phyloP scores from a whole-genome alignment of 1,284 basidiomycete species.

The Schizophyllum amplum region DNA sequence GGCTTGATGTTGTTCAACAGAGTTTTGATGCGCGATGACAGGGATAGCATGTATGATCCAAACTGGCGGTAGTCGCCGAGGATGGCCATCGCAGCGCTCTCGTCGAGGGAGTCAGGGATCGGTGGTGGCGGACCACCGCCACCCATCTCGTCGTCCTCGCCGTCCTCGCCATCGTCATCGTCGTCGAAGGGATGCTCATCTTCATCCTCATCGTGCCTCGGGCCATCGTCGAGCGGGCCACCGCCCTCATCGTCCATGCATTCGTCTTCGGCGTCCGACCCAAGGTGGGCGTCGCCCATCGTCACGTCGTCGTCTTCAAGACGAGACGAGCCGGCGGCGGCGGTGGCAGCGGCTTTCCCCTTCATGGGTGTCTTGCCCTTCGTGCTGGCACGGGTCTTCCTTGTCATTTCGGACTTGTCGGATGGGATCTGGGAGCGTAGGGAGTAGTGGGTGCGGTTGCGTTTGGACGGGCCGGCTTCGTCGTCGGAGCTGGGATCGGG shows the following conservation, averaged over 20 bases:
- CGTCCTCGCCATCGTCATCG: slow-evolving; percentile 36
- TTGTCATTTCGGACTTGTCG: slow-evolving; percentile 53
- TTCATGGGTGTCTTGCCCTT: slow-evolving; percentile 26
- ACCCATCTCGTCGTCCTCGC: slow-evolving; percentile 29
- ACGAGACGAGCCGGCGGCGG: slow-evolving; percentile 52
- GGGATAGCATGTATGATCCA: slow-evolving; percentile 85
- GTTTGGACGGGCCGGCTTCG: slow-evolving; percentile 53
- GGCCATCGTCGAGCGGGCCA: slow-evolving; percentile 31
- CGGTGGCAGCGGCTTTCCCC: slow-evolving; percentile 50
- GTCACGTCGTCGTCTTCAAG: slow-evolving; percentile 64
- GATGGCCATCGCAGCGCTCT: slow-evolving; percentile 71
- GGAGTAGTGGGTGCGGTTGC: slow-evolving; percentile 51
- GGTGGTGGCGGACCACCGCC: slow-evolving; percentile 21
- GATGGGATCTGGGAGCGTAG: slow-evolving; percentile 50
- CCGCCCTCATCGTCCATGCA: slow-evolving; percentile 29
- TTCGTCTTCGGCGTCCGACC: slow-evolving; percentile 45
- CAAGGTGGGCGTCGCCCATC: slow-evolving; percentile 63
- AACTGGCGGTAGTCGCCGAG: slow-evolving; percentile 81
- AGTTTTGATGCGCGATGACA: slow-evolving; percentile 81
- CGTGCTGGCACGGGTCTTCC: slow-evolving; percentile 41
- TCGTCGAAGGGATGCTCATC: slow-evolving; percentile 25
- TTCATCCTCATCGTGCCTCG: slow-evolving; percentile 28
- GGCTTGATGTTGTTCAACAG: slow-evolving; percentile 86
- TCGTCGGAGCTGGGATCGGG: slow-evolving; percentile 60
- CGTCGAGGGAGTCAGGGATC: slow-evolving; percentile 58